A percentile compares a stretch with the other conserved stretches of the same genome.
phyloP scores from a whole-genome alignment of 352 stramenopile genomes.

The Phytophthora nicotianae region DNA sequence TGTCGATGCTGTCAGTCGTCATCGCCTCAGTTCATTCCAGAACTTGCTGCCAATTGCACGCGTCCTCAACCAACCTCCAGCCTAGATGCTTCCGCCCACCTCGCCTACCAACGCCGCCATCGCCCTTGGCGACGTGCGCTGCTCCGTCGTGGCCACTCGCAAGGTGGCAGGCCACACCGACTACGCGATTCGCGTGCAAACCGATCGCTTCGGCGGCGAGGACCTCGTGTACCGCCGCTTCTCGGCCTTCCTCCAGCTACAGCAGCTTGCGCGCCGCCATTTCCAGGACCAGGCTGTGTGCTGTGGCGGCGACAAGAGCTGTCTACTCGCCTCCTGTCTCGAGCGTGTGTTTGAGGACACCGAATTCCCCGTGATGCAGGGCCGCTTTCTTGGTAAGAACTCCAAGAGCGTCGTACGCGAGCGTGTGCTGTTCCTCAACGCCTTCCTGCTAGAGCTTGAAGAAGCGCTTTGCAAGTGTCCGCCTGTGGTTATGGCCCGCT shows the following conservation, averaged over 20 bases:
- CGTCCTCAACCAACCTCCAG: background rate
- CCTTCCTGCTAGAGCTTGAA: slow-evolving; percentile 79
- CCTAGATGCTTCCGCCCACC: slow-evolving; percentile 39
- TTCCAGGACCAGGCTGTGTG: slow-evolving; percentile 68
- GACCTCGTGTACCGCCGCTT: slow-evolving; percentile 85
- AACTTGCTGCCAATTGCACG: slow-evolving; percentile 30
- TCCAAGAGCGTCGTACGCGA: slow-evolving; percentile 79
- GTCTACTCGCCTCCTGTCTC: slow-evolving; percentile 72
- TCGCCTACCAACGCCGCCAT: slow-evolving; percentile 36
- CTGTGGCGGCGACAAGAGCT: slow-evolving; percentile 70
- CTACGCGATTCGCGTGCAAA: slow-evolving; percentile 83
- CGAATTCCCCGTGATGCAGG: slow-evolving; percentile 79
- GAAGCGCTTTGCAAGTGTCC: slow-evolving; percentile 81
- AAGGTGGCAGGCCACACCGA: slow-evolving; percentile 84
- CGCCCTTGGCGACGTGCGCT: slow-evolving; percentile 59
- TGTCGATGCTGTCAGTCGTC: slow-evolving; percentile 15
- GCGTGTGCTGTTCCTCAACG: slow-evolving; percentile 81
- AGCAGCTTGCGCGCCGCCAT: slow-evolving; percentile 71
- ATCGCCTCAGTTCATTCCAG: slow-evolving; percentile 24
- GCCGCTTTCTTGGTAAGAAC: slow-evolving; percentile 80
- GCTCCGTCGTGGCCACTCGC: slow-evolving; percentile 71
- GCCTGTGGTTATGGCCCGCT: slow-evolving; percentile 70
- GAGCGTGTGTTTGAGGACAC: slow-evolving; percentile 71
- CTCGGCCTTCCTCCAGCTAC: slow-evolving; percentile 86
- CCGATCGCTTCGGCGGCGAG: slow-evolving; percentile 55